These are phyloP conservation scores for Phytophthora palmivora DNA, from an alignment of 352 stramenopile species.

Conservation along the genomic window DNA sequence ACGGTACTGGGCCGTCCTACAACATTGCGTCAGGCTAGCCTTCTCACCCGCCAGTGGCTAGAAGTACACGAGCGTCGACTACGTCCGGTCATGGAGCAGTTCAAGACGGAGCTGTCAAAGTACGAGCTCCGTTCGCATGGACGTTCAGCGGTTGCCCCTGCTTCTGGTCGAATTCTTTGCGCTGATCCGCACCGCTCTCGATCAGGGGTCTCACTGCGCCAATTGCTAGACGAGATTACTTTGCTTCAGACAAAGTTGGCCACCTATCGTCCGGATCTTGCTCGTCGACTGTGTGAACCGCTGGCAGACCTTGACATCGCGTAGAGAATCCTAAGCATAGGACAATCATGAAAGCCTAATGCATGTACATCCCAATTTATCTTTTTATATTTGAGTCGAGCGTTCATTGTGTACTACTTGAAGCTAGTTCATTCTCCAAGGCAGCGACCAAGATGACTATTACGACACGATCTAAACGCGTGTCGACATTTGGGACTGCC, in stretches of 20 bases:
- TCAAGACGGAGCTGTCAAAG: slow-evolving; percentile 66
- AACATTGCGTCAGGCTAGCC: slow-evolving; percentile 76
- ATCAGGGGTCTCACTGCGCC: slow-evolving; percentile 51
- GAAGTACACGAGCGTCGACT: slow-evolving; percentile 59
- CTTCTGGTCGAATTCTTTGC: slow-evolving; percentile 50
- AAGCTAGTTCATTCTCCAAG: not conserved
- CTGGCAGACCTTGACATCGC: slow-evolving; percentile 43
- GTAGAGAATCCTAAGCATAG: slow-evolving; percentile 10
- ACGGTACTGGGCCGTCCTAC: slow-evolving; percentile 63
- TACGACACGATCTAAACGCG: slow-evolving; percentile 80
- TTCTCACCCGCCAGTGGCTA: slow-evolving; percentile 80
- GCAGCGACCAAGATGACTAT: slow-evolving; percentile 59
- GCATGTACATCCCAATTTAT: slow-evolving; percentile 24
- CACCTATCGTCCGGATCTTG: slow-evolving; percentile 62
- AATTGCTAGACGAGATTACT: slow-evolving; percentile 54
- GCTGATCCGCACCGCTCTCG: slow-evolving; percentile 59
- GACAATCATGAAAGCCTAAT: not conserved
- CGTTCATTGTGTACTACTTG: slow-evolving; percentile 4
- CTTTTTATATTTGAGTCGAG: slow-evolving; percentile 12
- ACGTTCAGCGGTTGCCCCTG: slow-evolving; percentile 30
- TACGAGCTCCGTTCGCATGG: slow-evolving; percentile 59
- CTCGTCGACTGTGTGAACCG: slow-evolving; percentile 51
- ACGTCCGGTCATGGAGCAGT: slow-evolving; percentile 39
- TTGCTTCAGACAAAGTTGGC: slow-evolving; percentile 55
- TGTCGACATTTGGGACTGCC: slow-evolving; percentile 58